Conservation (phyloP, 148 eudicot species). For the Pouteria glomerata region DNA sequence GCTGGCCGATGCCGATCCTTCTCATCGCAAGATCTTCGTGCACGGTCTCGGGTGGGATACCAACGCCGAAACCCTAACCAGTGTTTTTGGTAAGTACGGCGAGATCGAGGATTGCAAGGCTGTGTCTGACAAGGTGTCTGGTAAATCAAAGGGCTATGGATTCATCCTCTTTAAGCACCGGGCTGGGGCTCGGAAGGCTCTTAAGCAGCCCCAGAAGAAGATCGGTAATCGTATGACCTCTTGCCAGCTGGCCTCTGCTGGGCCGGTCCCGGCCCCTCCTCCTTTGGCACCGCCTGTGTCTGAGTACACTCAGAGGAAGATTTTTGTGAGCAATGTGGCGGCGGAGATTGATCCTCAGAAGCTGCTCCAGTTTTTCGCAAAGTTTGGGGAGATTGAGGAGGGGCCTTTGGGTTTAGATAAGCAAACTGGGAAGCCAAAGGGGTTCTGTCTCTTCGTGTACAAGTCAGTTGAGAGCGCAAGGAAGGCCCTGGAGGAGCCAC, state of each 20-base stretch:
- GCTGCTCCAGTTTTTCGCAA: constrained; percentile 47
- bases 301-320: constrained; percentile 90
- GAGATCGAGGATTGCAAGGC: constrained; percentile 92
- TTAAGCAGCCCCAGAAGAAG: constrained; percentile 76
- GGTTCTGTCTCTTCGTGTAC: constrained; percentile 83
- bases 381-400: constrained; percentile 91
- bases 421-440: constrained; percentile 78
- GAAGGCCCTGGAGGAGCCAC: constrained; percentile 87
- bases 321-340: constrained; percentile 80
- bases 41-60: constrained; percentile 95
- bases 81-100: constrained; percentile 54
- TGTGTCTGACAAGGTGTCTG: constrained; percentile 57
- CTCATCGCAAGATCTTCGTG: constrained; percentile 82
- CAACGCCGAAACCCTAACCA: constrained; percentile 50
- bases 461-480: constrained; percentile 57
- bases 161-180: constrained; percentile 70
- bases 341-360: constrained; percentile 68
- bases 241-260: constrained; percentile 84
- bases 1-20: constrained; percentile 69
- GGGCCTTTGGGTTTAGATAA: constrained; percentile 91
- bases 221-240: constrained; percentile 68
- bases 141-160: constrained; percentile 87
- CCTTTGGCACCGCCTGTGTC: constrained; percentile 33
- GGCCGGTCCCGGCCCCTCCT: constrained; percentile 52
- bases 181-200: constrained; percentile 57